Evolutionary conservation across 75 land plant species (phyloP).

Genomic region (Selaginella tamariscina): DNA sequence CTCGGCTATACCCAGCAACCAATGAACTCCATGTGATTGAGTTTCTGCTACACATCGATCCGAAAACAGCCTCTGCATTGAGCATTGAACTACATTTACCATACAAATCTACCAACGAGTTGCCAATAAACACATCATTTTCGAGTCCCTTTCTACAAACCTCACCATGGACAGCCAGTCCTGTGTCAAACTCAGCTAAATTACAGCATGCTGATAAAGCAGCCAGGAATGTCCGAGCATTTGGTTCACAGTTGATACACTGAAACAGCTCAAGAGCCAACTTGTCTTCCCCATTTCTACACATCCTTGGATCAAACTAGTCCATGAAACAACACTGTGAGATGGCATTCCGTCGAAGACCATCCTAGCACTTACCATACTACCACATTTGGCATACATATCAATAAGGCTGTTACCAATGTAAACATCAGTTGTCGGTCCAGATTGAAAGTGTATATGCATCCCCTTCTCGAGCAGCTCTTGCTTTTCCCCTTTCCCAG

Average conservation of each 20-base stretch:
- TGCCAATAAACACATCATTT: neutral
- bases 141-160: neutral
- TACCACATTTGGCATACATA: neutral
- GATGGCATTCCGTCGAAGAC: neutral
- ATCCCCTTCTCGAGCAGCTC: neutral
- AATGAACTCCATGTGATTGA: neutral
- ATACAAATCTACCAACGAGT: neutral
- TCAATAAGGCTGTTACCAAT: neutral
- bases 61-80: neutral
- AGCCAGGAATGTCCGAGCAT: neutral
- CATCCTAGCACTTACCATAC: neutral
- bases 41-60: neutral
- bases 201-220: neutral
- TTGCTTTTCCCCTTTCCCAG: neutral
- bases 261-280: neutral
- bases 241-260: neutral
- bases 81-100: neutral
- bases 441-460: neutral
- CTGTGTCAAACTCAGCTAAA: neutral
- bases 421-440: neutral
- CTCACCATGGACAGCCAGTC: neutral
- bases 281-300: neutral
- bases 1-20: neutral
- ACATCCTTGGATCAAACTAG: neutral
- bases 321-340: neutral